These are phyloP conservation scores for Dictyostelium intermedium DNA, from an alignment of 78 protist species.

Conservation along the genomic window DNA sequence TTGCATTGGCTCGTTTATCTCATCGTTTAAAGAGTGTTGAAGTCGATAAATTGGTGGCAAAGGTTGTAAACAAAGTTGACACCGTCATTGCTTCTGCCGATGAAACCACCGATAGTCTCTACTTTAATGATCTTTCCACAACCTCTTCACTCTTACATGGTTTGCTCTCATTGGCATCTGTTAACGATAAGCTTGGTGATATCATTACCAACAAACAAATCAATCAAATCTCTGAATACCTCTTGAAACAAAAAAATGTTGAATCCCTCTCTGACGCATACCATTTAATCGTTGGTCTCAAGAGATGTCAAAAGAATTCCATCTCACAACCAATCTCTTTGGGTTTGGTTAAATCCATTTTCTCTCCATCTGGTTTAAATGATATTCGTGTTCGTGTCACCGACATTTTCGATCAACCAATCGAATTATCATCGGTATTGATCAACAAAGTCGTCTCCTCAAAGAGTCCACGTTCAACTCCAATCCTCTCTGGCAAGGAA, in stretches of 20 bases:
- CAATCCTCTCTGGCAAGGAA: slow-evolving; percentile 11
- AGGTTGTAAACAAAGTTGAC: slow-evolving; percentile 14
- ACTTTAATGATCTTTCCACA: slow-evolving; percentile 13
- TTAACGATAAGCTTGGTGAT: neutral
- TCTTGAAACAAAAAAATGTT: slow-evolving; percentile 5
- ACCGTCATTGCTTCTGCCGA: neutral
- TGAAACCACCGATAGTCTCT: neutral
- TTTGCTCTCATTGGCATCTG: neutral
- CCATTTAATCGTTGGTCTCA: slow-evolving; percentile 35
- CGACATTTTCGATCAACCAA: slow-evolving; percentile 17
- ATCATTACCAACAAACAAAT: neutral
- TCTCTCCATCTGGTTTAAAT: neutral
- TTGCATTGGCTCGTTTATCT: slow-evolving; percentile 29
- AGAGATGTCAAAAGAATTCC: slow-evolving; percentile 26
- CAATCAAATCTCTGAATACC: slow-evolving; percentile 20
- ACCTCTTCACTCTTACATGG: slow-evolving; percentile 28
- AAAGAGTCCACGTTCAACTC: slow-evolving; percentile 10
- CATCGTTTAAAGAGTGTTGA: slow-evolving; percentile 26
- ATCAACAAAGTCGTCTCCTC: neutral
- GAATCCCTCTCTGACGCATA: slow-evolving; percentile 14
- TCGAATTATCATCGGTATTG: neutral
- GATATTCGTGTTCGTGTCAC: neutral
- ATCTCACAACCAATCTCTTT: slow-evolving; percentile 35
- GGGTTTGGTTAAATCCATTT: neutral
- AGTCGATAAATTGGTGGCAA: slow-evolving; percentile 9